Evolutionary conservation across 257 asterid genomes (phyloP), one percentile per base, ranked within the genome.

Genomic region (Paraleonurus japonicus): DNA sequence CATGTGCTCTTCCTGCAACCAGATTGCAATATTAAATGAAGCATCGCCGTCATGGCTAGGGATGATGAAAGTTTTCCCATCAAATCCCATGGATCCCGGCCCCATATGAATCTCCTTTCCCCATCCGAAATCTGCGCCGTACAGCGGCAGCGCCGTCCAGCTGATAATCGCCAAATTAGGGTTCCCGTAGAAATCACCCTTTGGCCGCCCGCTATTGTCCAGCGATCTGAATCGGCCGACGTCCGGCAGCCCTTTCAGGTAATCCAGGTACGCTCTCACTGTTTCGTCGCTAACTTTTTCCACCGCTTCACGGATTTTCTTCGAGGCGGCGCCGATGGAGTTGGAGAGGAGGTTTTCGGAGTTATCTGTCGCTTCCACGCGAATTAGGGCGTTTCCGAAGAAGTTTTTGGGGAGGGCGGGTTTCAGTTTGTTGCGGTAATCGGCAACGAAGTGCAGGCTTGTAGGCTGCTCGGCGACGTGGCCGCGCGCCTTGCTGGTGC

Each of bases 61-160:
- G n/a, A 91, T 66, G 0, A 91, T 75, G 66, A 89, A 89, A 0
- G 91, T 73, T 10, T 92, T 81, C 13, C 97, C 97, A n/a, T 88
- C 97, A 4, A 85, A 90, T 1, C 87, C 86, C 62, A 84, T 82
- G 37, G 83, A 77, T 1, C 95, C 97, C 0, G 97, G 97, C 1
- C 96, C 97, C 81, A 90, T 30, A 48, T 86, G 88, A 19, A 83
- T 70, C 26, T 90, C 95, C 0, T 82, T 82, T 1, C 97, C 97
- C 96, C 97, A 90, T 43, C 97, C 97, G 45, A 90, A 90, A 55
- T 90, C 96, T 1, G 90, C 70, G 0, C 88, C 97, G 76, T 84
- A 79, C 5, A 90, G 69, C 3, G 92, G 82, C 66, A 90, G 51
- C 32, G 85, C 80, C 4, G 86, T 82, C 97, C 97, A 90, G 78